Conservation (phyloP, 192 early-diverging fungal genomes). For the Linnemannia hyalina region DNA sequence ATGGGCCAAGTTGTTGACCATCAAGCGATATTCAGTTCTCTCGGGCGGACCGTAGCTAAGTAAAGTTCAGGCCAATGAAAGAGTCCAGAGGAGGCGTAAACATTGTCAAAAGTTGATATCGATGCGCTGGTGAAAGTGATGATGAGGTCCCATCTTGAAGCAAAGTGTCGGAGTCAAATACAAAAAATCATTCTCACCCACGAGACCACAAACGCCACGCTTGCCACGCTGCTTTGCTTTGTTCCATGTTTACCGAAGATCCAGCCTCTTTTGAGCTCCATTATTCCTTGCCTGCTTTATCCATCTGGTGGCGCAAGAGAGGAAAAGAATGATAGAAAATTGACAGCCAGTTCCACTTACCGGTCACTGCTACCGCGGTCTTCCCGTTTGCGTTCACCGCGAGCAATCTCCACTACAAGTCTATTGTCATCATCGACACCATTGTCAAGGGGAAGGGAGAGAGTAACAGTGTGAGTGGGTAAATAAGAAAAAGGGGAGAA, state of each 20-base stretch:
- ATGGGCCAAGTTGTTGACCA: conserved; percentile 85
- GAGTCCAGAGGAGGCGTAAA: neutral
- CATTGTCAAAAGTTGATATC: neutral
- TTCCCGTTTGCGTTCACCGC: conserved; percentile 67
- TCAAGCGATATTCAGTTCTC: conserved; percentile 75
- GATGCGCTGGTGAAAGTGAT: neutral
- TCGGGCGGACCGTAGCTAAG: conserved; percentile 56
- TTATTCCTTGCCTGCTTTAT: neutral
- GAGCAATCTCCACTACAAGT: conserved; percentile 86
- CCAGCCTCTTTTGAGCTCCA: neutral
- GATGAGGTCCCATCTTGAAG: neutral
- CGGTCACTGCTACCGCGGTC: conserved; percentile 60
- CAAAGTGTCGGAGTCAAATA: neutral
- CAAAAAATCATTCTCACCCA: neutral
- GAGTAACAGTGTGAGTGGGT: neutral
- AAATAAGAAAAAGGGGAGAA: neutral
- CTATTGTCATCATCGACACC: conserved; percentile 36
- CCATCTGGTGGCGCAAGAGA: neutral
- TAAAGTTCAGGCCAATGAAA: conserved; percentile 5
- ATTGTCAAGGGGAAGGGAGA: neutral
- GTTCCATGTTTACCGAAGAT: neutral
- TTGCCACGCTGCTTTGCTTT: neutral
- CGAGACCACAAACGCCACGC: neutral
- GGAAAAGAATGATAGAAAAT: too few relatives aligned
- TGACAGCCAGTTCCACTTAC: conserved; percentile 11